Evolutionary conservation across 2,329 filamentous ascomycete genomes (phyloP), one percentile per base, ranked within the genome.

Genomic region (Cladosporium oxysporum): DNA sequence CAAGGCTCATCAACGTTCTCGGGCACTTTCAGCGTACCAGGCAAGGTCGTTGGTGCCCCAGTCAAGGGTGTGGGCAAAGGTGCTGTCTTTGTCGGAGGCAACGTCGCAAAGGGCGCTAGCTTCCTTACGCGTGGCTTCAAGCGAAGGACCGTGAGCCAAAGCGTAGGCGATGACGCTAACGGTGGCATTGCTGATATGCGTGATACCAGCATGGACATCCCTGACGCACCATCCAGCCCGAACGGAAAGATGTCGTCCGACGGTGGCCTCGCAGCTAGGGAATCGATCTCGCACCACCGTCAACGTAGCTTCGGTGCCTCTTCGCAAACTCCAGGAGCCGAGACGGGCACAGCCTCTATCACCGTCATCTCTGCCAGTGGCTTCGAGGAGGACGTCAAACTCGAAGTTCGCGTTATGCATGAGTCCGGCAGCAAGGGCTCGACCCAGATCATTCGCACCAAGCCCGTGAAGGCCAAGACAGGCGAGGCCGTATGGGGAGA

Each of bases 1-100:
- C 92, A 97, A 78, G 95, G 95, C 61, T 95, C 93, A 0, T 93
- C 93, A 0, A 97, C 94, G 1, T 97, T 99, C 81, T 90, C 90
- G 0, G 93, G 93, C 35, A 96, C 93, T 0, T 97, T 98, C 76
- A 90, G 89, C 5, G 85, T 89, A 1, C 92, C 95, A 31, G 91
- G 91, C 58, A 93, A 93, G 79, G 93, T 99, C 67, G 91, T 98
- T 31, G 94, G 94, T 44, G 95, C 90, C 21, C 96, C 95, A n/a
- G 90, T 99, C 79, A 98, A 98, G 81, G 93, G 93, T 50, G 89
- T 91, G 41, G 91, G 91, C 33, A 90, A 88, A 66, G 93, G 92
- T 44, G 90, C 86, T 16, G 88, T 87, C 2, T 85, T 81, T 23
- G 87, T 92, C 2, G 90, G 90, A 26, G 91, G 92, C 66, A 90